A percentile compares a stretch with the other conserved stretches of the same genome.
Conservation (phyloP, 345 rosid species). For the Brassica nigra region DNA sequence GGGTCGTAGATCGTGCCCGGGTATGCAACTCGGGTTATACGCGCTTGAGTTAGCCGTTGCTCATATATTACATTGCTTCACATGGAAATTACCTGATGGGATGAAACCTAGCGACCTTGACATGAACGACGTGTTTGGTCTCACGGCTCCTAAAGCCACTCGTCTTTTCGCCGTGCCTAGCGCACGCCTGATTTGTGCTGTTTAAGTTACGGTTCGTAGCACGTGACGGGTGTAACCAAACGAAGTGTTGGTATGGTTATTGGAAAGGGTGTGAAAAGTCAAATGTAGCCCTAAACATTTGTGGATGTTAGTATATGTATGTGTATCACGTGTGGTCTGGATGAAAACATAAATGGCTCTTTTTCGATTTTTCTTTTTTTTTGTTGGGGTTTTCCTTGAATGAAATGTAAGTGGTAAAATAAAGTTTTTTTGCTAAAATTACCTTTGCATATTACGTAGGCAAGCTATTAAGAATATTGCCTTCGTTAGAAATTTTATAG, state of each 20-base stretch:
- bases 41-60: constrained; percentile 79
- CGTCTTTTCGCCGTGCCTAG: constrained; percentile 72
- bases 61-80: constrained; percentile 78
- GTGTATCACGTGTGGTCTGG: constrained; percentile 17
- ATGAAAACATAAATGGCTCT: constrained; percentile 17
- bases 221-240: constrained; percentile 8
- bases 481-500: background rate
- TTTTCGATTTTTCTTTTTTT: background rate
- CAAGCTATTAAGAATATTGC: no score
- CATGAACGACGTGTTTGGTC: constrained; percentile 85
- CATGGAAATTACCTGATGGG: constrained; percentile 91
- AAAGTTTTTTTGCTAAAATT: background rate
- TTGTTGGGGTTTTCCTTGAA: constrained; percentile 1
- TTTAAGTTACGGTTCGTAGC: constrained; percentile 30
- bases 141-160: constrained; percentile 84
- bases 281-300: background rate
- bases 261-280: background rate
- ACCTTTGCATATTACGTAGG: background rate
- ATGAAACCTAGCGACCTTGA: constrained; percentile 88
- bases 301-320: constrained; percentile 5
- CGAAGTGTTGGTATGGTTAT: constrained; percentile 13
- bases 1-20: constrained; percentile 96
- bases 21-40: constrained; percentile 94
- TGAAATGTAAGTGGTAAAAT: constrained; percentile 27
- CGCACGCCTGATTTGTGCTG: constrained; percentile 57